Evolutionary conservation across 2,329 filamentous ascomycete genomes (phyloP).

Genomic region (Fusarium secorum): DNA sequence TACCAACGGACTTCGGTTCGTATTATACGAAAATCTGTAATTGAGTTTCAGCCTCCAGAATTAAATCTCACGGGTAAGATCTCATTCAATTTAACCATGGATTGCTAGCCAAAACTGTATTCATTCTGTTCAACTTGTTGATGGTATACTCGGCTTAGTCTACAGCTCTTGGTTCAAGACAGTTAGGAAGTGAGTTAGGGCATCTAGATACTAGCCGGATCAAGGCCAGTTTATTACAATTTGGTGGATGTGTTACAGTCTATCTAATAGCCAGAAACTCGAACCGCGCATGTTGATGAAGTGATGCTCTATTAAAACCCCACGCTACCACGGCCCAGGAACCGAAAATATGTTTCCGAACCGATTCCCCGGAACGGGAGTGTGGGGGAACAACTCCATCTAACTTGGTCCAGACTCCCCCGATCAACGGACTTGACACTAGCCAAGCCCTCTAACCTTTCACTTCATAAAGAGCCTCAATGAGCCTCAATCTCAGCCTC

Average conservation of each 20-base stretch:
- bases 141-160: neutral
- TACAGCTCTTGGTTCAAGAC: neutral
- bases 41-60: neutral
- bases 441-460: neutral
- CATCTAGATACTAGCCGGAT: neutral
- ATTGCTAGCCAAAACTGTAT: neutral
- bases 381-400: neutral
- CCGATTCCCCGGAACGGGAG: conserved; percentile 11
- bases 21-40: neutral
- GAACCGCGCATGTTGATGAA: fast-evolving
- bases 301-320: neutral
- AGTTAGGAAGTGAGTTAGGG: neutral
- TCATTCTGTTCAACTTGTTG: neutral
- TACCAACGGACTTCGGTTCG: neutral
- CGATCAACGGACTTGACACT: neutral
- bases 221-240: neutral
- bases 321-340: neutral
- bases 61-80: neutral
- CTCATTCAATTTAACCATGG: neutral
- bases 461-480: neutral
- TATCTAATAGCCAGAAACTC: neutral
- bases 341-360: neutral
- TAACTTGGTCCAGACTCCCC: neutral
- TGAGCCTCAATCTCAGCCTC: neutral
- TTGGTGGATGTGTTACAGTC: fast-evolving